Evolutionary conservation across 495 filamentous ascomycete genomes (phyloP).

Genomic region (Penicillium silybi): DNA sequence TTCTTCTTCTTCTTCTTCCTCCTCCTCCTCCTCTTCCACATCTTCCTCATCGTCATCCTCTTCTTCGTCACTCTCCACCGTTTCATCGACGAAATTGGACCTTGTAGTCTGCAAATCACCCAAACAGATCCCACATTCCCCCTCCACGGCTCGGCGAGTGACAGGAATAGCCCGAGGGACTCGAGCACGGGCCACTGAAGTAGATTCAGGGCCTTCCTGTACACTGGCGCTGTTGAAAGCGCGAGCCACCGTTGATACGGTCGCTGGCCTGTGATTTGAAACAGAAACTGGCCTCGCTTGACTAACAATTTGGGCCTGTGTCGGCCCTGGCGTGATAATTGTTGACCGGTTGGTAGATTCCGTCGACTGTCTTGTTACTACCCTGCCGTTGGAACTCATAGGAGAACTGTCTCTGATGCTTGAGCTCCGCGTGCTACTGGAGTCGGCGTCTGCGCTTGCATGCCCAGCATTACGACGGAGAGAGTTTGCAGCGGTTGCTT

Average conservation of each 20-base stretch:
- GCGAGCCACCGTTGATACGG: neutral
- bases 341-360: neutral
- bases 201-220: neutral
- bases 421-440: neutral
- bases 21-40: neutral
- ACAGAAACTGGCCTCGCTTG: neutral
- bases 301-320: neutral
- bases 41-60: neutral
- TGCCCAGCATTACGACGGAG: neutral
- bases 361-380: neutral
- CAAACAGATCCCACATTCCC: constrained; percentile 71
- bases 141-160: constrained; percentile 52
- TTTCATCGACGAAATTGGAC: neutral
- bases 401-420: neutral
- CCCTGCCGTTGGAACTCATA: neutral
- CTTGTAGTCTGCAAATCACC: neutral
- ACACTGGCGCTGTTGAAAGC: neutral
- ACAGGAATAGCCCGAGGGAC: neutral
- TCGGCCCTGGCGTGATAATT: neutral
- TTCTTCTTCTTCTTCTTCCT: constrained; percentile 1
- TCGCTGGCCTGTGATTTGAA: neutral
- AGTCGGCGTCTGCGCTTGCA: neutral
- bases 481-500: neutral
- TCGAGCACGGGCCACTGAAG: neutral
- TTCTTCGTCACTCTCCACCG: neutral